Percentiles rank a stretch among this genome's conserved stretches.
Conservation (phyloP, 1,284 basidiomycete genomes). For the Marasmius oreades region DNA sequence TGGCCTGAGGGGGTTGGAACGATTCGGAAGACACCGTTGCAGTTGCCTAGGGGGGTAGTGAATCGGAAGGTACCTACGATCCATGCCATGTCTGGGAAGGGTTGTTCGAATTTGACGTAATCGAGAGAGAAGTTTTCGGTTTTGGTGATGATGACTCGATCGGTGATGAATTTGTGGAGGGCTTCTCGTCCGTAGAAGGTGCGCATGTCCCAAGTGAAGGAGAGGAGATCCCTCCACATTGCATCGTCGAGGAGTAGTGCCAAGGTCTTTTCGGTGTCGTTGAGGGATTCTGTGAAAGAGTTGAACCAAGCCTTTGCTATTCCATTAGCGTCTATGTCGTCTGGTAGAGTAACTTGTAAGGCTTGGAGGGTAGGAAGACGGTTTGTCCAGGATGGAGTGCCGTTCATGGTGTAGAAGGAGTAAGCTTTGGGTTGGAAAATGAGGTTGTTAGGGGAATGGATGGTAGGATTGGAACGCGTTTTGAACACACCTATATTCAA, state of each 20-base stretch:
- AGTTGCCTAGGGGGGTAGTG: slow-evolving; percentile 42
- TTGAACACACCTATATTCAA: too few relatives aligned
- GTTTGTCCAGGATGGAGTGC: background rate
- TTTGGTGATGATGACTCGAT: slow-evolving; percentile 35
- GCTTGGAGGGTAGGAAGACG: slow-evolving; percentile 41
- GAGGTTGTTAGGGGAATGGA: background rate
- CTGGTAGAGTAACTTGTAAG: slow-evolving; percentile 32
- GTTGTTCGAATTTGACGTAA: slow-evolving; percentile 32
- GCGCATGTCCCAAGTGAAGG: slow-evolving; percentile 62
- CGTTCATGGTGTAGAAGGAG: background rate
- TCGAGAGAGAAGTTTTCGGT: slow-evolving; percentile 36
- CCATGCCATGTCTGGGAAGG: slow-evolving; percentile 54
- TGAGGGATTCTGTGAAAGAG: slow-evolving; percentile 32
- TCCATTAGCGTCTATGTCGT: slow-evolving; percentile 33
- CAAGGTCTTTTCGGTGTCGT: slow-evolving; percentile 34
- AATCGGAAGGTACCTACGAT: slow-evolving; percentile 53
- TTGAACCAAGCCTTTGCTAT: slow-evolving; percentile 43
- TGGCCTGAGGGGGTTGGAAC: slow-evolving; percentile 41
- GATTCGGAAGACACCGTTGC: slow-evolving; percentile 51
- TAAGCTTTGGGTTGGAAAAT: background rate
- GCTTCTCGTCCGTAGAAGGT: slow-evolving; percentile 45
- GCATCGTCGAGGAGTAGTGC: slow-evolving; percentile 38
- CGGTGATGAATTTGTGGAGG: slow-evolving; percentile 41
- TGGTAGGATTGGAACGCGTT: too few relatives aligned
- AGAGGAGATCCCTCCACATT: slow-evolving; percentile 58